Evolutionary conservation across 1,139 yeast species (phyloP), one percentile per base, ranked within the genome.

Genomic region (Blastobotrys serpentis): DNA sequence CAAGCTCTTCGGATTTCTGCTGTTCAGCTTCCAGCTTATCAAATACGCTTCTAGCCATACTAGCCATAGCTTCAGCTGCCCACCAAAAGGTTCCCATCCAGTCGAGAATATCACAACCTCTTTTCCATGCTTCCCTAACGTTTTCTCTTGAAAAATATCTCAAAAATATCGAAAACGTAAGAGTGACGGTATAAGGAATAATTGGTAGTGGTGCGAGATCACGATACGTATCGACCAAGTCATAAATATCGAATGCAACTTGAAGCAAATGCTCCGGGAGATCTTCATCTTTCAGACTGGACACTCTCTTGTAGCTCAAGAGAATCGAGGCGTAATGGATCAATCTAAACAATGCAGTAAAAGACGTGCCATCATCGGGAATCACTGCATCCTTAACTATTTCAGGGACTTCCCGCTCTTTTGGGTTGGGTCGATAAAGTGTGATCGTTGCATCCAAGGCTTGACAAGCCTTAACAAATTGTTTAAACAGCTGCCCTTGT

Each of bases 351-450:
- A 44, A 48, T 36, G 47, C 57, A 23, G 52, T 40, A 44, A 46
- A 40, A 38, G 59, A 25, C 22, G 51, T 34, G 21, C 47, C 49
- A 50, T 53, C 55, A 26, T 53, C 55, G 2, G 43, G 47, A 17
- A 45, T 43, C 1, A 40, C 26, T 11, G 26, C 25, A 4, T 29
- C 32, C 14, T 44, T 42, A 29, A 36, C 52, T 10, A 40, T 30
- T 4, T 46, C 49, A 2, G 53, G 47, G 10, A 46, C 43, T 10
- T 40, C 41, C n/a, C 36, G 48, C n/a, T 52, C 53, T 8, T 46
- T 45, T 21, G 43, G 46, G 7, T 56, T 49, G 2, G 73, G 73
- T 21, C 68, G 63, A 49, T 62, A 68, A 43, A 66, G 55, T 22
- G 62, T 57, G n/a, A 64, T 52, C 54, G 67, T 65, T 19, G 57